Conservation (phyloP, 495 filamentous ascomycete genomes). For the Hyaloscypha hepaticicola region DNA sequence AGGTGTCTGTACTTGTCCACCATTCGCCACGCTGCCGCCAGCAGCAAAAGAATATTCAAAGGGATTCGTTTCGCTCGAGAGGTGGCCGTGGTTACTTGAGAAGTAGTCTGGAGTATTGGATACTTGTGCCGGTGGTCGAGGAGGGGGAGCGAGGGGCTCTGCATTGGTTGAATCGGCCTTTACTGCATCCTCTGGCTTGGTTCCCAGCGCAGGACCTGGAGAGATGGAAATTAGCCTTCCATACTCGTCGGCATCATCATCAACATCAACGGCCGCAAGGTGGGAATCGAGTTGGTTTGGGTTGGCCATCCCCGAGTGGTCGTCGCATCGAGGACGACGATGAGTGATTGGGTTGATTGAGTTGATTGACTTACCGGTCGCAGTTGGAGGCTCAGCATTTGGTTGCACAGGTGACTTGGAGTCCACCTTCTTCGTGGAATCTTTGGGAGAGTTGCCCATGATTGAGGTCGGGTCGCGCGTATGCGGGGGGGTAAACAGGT, state of each 20-base stretch:
- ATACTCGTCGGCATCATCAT: too few relatives aligned
- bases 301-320: not conserved
- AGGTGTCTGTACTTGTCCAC: conserved; percentile 69
- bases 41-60: conserved; percentile 91
- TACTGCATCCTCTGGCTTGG: conserved; percentile 7
- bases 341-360: not conserved
- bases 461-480: conserved; percentile 17
- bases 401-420: conserved; percentile 26
- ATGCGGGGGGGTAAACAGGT: conserved; percentile 11
- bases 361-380: conserved; percentile 8
- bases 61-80: conserved; percentile 86
- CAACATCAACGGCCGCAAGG: conserved; percentile 1
- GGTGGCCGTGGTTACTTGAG: conserved; percentile 58
- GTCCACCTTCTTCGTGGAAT: conserved; percentile 21
- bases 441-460: conserved; percentile 29
- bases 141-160: conserved; percentile 72
- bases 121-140: conserved; percentile 61
- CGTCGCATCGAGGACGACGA: conserved; percentile 1
- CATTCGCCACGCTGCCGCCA: conserved; percentile 26
- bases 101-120: conserved; percentile 77
- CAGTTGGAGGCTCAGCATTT: conserved; percentile 14
- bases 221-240: not conserved
- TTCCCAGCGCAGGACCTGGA: conserved; percentile 6
- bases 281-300: not conserved
- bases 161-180: conserved; percentile 35